phyloP scores from a whole-genome alignment of 768 basidiomycete species.

The Russula lepida region DNA sequence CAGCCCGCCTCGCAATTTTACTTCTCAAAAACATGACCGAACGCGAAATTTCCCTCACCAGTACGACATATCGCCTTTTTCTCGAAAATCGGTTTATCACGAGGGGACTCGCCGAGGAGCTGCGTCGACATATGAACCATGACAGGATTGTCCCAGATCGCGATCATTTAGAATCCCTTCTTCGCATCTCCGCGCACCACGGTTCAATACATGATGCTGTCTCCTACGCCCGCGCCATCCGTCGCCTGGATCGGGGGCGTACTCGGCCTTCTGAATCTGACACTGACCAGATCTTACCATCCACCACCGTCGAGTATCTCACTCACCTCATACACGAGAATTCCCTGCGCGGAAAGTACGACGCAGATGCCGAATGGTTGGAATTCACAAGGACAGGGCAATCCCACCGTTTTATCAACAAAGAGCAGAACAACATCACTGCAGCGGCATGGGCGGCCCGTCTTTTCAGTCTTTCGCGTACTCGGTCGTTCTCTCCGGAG shows the following conservation, averaged over 20 bases:
- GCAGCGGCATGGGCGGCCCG: conserved; percentile 11
- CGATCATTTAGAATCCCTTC: conserved; percentile 40
- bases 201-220: conserved; percentile 37
- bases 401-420: conserved; percentile 3
- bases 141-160: conserved; percentile 35
- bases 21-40: conserved; percentile 17
- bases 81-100: conserved; percentile 40
- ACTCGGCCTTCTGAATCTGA: background rate
- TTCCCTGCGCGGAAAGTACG: background rate
- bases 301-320: conserved; percentile 10
- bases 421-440: background rate
- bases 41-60: conserved; percentile 10
- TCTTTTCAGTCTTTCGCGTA: conserved; percentile 10
- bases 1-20: conserved; percentile 4
- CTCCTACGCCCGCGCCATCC: conserved; percentile 35
- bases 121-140: conserved; percentile 37
- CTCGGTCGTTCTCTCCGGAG: conserved; percentile 20
- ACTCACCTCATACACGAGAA: conserved; percentile 11
- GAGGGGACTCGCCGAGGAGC: conserved; percentile 39
- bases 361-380: conserved; percentile 8
- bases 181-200: conserved; percentile 40
- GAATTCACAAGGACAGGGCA: background rate
- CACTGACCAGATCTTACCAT: background rate
- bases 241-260: conserved; percentile 20
- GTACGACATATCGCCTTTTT: conserved; percentile 6